Evolutionary conservation across 208 protist genomes (phyloP), one percentile per base, ranked within the genome.

Genomic region (Trypanosoma conorhini): DNA sequence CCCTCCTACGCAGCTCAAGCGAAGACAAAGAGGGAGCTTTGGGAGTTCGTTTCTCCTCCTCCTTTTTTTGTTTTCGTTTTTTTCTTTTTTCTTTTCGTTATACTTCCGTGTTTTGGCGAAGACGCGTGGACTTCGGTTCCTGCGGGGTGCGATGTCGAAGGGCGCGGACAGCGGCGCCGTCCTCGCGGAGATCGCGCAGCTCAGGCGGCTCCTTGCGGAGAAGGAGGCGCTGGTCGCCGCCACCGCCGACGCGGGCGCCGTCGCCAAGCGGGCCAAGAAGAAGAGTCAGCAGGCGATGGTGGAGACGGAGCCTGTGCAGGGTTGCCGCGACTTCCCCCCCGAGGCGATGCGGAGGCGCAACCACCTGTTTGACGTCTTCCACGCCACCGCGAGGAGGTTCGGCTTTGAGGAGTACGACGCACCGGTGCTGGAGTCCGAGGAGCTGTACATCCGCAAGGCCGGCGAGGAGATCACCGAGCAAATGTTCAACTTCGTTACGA

Each of bases 331-430:
- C 87, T 99, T 99, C 69, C 91, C 92, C 22, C 97, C 97, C 2
- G 94, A 98, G 70, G 92, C 97, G 64, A 98, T 99, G 96, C 88
- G 94, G 21, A 28, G 86, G 48, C 87, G 95, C 50, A 89, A 83
- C 57, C 91, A 95, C 85, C 81, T 99, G 38, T 99, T 99, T 75
- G 77, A 74, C 58, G 80, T 86, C 35, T 99, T 98, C 76, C 83
- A 86, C 65, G 77, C 86, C 24, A 88, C 88, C 10, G 92, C 94
- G 21, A 73, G 73, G 26, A 48, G 51, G 31, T 97, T 97, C 78
- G 95, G 93, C 30, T 98, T 98, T 70, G 94, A 98, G 80, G 94
- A 98, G 86, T 99, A 99, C 79, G 97, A 99, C 76, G 96, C 97
- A 35, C 96, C 97, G 12, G 93, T 98, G 26, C 85, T 98, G 12